Base-by-base conservation (phyloP, 306 rosid genomes). In the Casuarina glauca region DNA sequence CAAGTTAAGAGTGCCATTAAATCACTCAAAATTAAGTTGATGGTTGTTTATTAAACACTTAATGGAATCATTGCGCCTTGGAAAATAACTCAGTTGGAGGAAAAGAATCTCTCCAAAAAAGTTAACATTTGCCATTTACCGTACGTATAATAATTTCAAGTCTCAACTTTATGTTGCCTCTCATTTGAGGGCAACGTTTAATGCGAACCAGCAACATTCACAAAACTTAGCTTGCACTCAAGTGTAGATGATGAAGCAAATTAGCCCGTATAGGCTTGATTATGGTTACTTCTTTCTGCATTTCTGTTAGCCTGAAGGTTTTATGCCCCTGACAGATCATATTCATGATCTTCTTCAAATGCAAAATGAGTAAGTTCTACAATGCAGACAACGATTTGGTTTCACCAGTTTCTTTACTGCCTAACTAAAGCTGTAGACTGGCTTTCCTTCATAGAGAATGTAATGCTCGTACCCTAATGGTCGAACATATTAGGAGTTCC, bases 1-100 rank as follows among this genome's bases (percentile, higher is more conserved):
- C 57, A 52, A 49, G 5, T 35, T 8, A 69, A 77, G 70, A 78
- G 77, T 61, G 41, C 13, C 62, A 9, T 55, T n/a, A 57, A 39
- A 60, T 76, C 63, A 76, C 80, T 43, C 17, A 53, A 35, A 35
- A 46, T 19, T 4, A 54, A 9, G 55, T 12, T n/a, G 38, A 32
- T 54, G 57, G 3, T 26, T 69, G 16, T 53, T 55, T 26, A 17
- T 11, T 32, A 62, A 75, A 17, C 26, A 11, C 19, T 26, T 4
- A 52, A n/a, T 41, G 79, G 79, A 76, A 36, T 66, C 66, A 4
- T 32, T 36, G 53, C 36, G 73, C 39, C 13, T 3, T 3, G 43
- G 12, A 61, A 36, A 26, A 32, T 9, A 1, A 61, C 15, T 61
- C 45, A 62, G 13, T 4, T 36, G 12, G 66, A 13, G 10, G 69